Evolutionary conservation across 192 early-diverging fungal genomes (phyloP).

Genomic region (Coemansia sp.): DNA sequence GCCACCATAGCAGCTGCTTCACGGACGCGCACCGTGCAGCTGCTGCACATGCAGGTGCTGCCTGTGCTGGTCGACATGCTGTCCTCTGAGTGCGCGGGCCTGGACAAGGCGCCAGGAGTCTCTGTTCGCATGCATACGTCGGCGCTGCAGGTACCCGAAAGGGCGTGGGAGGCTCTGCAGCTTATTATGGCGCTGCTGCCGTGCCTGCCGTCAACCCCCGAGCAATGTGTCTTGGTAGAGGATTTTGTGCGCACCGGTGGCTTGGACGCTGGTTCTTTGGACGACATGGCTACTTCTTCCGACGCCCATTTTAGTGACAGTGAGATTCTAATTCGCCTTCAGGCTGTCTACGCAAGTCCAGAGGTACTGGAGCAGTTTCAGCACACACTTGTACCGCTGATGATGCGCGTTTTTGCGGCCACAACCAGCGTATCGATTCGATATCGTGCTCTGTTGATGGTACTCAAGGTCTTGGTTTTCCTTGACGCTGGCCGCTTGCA

Average conservation of each 20-base stretch:
- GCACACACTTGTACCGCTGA: slow-evolving; percentile 61
- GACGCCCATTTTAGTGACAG: not conserved
- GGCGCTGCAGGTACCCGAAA: slow-evolving; percentile 18
- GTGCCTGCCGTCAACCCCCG: slow-evolving; percentile 13
- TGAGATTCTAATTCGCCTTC: not conserved
- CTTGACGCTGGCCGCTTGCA: slow-evolving; percentile 49
- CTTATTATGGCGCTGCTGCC: slow-evolving; percentile 27
- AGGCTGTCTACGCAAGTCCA: slow-evolving; percentile 11
- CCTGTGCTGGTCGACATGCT: slow-evolving; percentile 14
- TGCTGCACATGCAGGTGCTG: slow-evolving; percentile 22
- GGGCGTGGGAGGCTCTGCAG: slow-evolving; percentile 30
- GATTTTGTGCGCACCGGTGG: slow-evolving; percentile 1
- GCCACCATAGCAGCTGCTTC: slow-evolving; percentile 16
- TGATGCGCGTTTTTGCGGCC: slow-evolving; percentile 69
- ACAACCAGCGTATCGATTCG: slow-evolving; percentile 66
- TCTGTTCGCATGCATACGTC: not conserved
- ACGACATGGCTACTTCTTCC: not conserved
- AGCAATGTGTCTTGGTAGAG: slow-evolving; percentile 1
- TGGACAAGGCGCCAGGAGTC: not conserved
- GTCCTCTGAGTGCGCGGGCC: not conserved
- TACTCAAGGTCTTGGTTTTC: slow-evolving; percentile 59
- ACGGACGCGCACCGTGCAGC: slow-evolving; percentile 13
- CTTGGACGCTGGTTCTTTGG: not conserved
- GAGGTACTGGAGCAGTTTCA: slow-evolving; percentile 24
- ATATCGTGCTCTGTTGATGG: slow-evolving; percentile 62